phyloP scores from a whole-genome alignment of 192 early-diverging fungal species.

The Coemansia sp. region DNA sequence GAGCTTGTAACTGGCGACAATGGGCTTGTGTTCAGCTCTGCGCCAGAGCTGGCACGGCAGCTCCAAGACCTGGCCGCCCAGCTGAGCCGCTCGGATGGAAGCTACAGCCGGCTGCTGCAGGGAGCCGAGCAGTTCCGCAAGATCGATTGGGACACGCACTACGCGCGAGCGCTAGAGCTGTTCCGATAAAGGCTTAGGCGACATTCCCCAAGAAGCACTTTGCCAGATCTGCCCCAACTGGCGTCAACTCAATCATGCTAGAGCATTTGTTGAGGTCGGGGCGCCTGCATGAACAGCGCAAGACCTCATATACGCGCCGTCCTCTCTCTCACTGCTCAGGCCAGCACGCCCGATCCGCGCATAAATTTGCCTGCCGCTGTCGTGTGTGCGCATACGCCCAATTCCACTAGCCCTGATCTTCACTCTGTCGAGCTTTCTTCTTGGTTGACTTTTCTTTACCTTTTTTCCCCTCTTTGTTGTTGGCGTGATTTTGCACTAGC shows the following conservation, averaged over 20 bases:
- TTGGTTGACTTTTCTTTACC: constrained; percentile 1
- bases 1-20: constrained; percentile 73
- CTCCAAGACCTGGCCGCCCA: constrained; percentile 52
- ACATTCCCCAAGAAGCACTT: too few species aligned
- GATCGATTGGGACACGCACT: constrained; percentile 49
- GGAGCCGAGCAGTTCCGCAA: constrained; percentile 41
- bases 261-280: not conserved
- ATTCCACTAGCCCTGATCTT: too few species aligned
- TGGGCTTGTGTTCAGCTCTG: constrained; percentile 66
- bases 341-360: too few species aligned
- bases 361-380: too few species aligned
- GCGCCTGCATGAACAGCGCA: too few species aligned
- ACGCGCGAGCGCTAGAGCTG: constrained; percentile 30
- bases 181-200: not conserved
- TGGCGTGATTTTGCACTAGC: not conserved
- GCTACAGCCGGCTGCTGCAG: constrained; percentile 31
- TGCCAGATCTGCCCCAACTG: constrained; percentile 8
- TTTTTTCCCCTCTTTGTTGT: constrained; percentile 4
- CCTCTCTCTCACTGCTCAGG: too few species aligned
- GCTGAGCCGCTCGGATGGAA: constrained; percentile 12
- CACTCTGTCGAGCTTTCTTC: too few species aligned
- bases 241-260: not conserved
- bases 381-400: too few species aligned
- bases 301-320: too few species aligned
- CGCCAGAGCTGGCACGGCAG: constrained; percentile 63